Evolutionary conservation across 2,329 filamentous ascomycete species (phyloP).

Genomic region (Penicillium rolfsii): DNA sequence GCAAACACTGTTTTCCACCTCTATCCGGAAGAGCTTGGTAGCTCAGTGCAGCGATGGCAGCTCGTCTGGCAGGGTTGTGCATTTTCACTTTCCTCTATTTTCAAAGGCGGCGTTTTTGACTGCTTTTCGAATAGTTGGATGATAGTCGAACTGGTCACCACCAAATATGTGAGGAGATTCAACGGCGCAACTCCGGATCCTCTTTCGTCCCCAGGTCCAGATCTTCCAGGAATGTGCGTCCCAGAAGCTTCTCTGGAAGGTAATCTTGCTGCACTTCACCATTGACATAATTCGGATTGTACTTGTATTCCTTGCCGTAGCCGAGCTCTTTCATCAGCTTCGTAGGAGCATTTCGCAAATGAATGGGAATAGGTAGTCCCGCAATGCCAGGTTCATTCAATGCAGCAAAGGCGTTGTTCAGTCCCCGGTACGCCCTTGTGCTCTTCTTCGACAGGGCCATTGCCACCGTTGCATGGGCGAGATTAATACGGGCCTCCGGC

Average conservation of each 20-base stretch:
- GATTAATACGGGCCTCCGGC: conserved; percentile 89
- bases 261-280: conserved; percentile 87
- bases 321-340: conserved; percentile 90
- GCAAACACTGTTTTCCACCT: neutral
- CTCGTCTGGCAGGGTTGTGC: neutral
- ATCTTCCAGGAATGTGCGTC: conserved; percentile 76
- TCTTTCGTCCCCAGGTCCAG: conserved; percentile 76
- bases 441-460: conserved; percentile 81
- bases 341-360: conserved; percentile 90
- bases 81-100: neutral
- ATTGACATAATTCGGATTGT: conserved; percentile 86
- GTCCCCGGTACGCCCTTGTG: conserved; percentile 78
- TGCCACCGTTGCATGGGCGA: conserved; percentile 84
- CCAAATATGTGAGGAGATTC: neutral
- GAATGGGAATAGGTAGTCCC: conserved; percentile 78
- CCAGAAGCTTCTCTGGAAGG: conserved; percentile 74
- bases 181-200: conserved; percentile 64
- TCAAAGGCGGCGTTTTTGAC: neutral
- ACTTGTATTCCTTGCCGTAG: conserved; percentile 91
- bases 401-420: conserved; percentile 79
- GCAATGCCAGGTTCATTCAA: conserved; percentile 83
- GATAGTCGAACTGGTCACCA: neutral
- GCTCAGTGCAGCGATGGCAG: neutral
- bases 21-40: neutral
- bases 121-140: neutral